Evolutionary conservation across 2,329 filamentous ascomycete species (phyloP).

Genomic region (Colletotrichum tamarilloi): DNA sequence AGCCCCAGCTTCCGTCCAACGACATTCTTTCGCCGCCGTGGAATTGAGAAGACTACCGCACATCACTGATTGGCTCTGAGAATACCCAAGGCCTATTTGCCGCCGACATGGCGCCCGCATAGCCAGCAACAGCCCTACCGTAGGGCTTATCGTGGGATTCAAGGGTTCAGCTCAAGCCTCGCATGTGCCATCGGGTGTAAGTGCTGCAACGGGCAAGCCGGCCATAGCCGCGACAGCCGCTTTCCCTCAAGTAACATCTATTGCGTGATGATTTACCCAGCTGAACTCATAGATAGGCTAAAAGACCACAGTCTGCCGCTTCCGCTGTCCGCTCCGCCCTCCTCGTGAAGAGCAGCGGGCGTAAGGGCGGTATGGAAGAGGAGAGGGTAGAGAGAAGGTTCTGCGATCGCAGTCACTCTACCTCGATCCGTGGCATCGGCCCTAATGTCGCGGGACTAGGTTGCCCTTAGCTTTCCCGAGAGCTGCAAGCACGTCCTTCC

Average conservation of each 20-base stretch:
- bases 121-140: slow-evolving; percentile 1
- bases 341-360: background rate
- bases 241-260: background rate
- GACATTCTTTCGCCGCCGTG: background rate
- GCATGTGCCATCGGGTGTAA: background rate
- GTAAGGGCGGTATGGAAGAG: background rate
- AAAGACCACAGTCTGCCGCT: background rate
- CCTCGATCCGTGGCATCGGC: background rate
- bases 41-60: background rate
- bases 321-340: background rate
- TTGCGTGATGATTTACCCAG: background rate
- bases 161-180: background rate
- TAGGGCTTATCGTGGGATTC: slow-evolving; percentile 6
- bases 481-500: background rate
- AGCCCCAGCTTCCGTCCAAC: background rate
- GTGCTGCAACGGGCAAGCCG: background rate
- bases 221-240: background rate
- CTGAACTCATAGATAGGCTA: background rate
- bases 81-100: background rate
- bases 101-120: background rate
- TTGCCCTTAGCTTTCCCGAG: background rate
- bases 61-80: background rate
- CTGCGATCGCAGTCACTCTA: background rate
- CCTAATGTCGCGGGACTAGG: background rate
- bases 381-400: background rate